phyloP scores from a whole-genome alignment of 805 yeast species.

The Myxozyma sirexii region DNA sequence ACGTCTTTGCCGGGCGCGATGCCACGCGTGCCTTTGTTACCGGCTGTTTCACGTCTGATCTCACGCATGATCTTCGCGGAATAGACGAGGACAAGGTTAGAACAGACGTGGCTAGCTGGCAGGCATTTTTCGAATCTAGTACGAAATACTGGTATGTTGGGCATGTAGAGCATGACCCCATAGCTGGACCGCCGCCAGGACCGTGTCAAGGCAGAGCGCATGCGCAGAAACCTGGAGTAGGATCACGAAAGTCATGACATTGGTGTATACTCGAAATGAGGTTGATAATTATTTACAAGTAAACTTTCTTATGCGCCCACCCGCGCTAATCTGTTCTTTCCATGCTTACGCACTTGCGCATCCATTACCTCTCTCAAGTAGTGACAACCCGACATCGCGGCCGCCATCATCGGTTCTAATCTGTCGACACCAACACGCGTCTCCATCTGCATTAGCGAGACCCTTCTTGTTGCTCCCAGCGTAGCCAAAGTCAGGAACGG shows the following conservation, averaged over 20 bases:
- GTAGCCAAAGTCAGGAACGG: slow-evolving; percentile 81
- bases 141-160: slow-evolving; percentile 67
- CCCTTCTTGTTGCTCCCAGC: slow-evolving; percentile 77
- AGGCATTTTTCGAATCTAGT: slow-evolving; percentile 49
- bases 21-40: slow-evolving; percentile 70
- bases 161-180: slow-evolving; percentile 50
- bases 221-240: slow-evolving; percentile 1
- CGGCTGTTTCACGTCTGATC: slow-evolving; percentile 62
- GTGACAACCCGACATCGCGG: slow-evolving; percentile 87
- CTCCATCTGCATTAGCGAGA: slow-evolving; percentile 75
- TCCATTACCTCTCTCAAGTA: slow-evolving; percentile 85
- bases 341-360: slow-evolving; percentile 74
- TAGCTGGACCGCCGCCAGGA: slow-evolving; percentile 54
- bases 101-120: slow-evolving; percentile 55
- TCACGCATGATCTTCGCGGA: slow-evolving; percentile 68
- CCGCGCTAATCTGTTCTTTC: slow-evolving; percentile 52
- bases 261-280: no score
- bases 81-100: slow-evolving; percentile 50
- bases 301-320: not conserved
- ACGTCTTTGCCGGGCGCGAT: slow-evolving; percentile 64
- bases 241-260: not conserved
- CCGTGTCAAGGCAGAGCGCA: slow-evolving; percentile 45
- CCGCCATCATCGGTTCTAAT: slow-evolving; percentile 71
- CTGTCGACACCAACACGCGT: slow-evolving; percentile 83
- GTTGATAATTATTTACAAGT: not conserved